A percentile compares a stretch with the other conserved stretches of the same genome.
Conservation (phyloP, 2,329 filamentous ascomycete species). For the Botrytis galanthina region DNA sequence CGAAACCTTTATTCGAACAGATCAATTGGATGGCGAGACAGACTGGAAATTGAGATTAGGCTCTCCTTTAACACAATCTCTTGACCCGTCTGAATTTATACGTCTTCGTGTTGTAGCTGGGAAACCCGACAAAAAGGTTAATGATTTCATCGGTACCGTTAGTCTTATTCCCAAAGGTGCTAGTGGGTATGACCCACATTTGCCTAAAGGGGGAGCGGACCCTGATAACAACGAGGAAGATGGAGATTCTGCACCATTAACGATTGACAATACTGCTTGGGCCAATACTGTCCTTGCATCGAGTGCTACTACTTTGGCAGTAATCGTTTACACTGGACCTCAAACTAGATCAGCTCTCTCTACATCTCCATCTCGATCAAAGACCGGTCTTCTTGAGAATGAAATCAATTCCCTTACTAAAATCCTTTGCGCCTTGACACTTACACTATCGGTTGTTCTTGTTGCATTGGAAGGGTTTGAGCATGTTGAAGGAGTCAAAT, state of each 20-base stretch:
- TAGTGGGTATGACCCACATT: slow-evolving; percentile 48
- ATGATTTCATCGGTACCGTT: slow-evolving; percentile 89
- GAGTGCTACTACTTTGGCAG: slow-evolving; percentile 81
- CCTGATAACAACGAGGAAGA: slow-evolving; percentile 36
- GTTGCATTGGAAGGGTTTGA: slow-evolving; percentile 84
- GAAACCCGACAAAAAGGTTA: slow-evolving; percentile 89
- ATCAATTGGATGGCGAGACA: slow-evolving; percentile 95
- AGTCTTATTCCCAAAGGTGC: slow-evolving; percentile 62
- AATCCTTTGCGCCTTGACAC: slow-evolving; percentile 85
- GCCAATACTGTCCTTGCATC: slow-evolving; percentile 96
- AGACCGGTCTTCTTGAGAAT: slow-evolving; percentile 88
- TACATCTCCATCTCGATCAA: slow-evolving; percentile 86
- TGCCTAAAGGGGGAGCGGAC: slow-evolving; percentile 30
- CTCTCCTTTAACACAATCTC: slow-evolving; percentile 78
- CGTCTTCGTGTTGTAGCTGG: slow-evolving; percentile 73
- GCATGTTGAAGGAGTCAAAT: slow-evolving; percentile 62
- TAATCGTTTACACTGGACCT: slow-evolving; percentile 90
- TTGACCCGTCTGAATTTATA: slow-evolving; percentile 70
- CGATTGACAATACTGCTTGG: slow-evolving; percentile 98
- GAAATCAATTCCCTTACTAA: slow-evolving; percentile 98
- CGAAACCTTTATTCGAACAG: slow-evolving; percentile 95
- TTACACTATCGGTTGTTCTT: slow-evolving; percentile 80
- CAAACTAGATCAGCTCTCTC: slow-evolving; percentile 93
- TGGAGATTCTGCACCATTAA: slow-evolving; percentile 67
- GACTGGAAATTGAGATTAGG: slow-evolving; percentile 96